Evolutionary conservation across 768 basidiomycete genomes (phyloP).

Genomic region (Lactifluus subvellereus): DNA sequence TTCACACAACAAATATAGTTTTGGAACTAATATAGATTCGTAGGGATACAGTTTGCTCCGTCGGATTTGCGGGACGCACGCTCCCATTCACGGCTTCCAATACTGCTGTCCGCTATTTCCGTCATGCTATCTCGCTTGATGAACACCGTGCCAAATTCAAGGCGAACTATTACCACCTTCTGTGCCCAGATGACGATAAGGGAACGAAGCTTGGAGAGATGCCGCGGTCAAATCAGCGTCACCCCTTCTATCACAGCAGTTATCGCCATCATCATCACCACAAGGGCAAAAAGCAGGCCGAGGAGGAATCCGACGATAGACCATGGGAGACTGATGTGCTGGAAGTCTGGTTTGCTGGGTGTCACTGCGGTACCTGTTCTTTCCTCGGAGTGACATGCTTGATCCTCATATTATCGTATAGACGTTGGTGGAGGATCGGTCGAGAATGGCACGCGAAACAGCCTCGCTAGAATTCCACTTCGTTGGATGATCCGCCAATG

Average conservation of each 20-base stretch:
- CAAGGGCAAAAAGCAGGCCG: constrained; percentile 34
- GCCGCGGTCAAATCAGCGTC: constrained; percentile 33
- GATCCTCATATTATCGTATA: constrained; percentile 26
- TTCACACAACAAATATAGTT: not conserved
- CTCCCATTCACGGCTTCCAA: constrained; percentile 65
- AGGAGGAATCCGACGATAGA: constrained; percentile 36
- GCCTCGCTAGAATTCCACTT: constrained; percentile 63
- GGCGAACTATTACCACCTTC: constrained; percentile 26
- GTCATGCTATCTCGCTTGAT: constrained; percentile 67
- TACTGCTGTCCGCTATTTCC: constrained; percentile 54
- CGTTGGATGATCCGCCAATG: constrained; percentile 52
- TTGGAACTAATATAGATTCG: constrained; percentile 10
- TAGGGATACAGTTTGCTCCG: constrained; percentile 69
- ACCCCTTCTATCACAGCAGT: constrained; percentile 13
- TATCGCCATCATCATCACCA: not conserved
- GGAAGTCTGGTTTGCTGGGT: constrained; percentile 80
- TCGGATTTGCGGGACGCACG: constrained; percentile 57
- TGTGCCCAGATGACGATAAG: constrained; percentile 34
- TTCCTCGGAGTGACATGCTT: not conserved
- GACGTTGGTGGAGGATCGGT: constrained; percentile 75
- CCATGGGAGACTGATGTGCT: constrained; percentile 47
- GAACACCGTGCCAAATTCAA: constrained; percentile 59
- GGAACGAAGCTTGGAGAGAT: constrained; percentile 50
- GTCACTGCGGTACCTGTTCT: constrained; percentile 54
- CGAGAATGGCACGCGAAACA: constrained; percentile 48